Evolutionary conservation across 1,284 basidiomycete species (phyloP).

Genomic region (Xerocomus cyaneibrunnescens): DNA sequence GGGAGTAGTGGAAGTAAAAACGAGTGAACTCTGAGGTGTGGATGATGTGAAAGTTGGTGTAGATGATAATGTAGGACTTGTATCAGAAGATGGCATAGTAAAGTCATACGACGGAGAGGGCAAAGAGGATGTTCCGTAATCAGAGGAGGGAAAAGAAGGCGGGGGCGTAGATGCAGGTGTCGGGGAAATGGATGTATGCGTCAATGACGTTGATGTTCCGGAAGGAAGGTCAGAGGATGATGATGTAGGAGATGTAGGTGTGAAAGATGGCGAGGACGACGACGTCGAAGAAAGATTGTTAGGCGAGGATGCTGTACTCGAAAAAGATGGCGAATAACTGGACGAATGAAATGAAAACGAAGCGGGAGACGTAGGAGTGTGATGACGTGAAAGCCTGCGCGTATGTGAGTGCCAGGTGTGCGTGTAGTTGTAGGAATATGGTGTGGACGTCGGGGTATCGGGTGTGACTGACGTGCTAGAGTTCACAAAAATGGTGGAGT

Average conservation of each 20-base stretch:
- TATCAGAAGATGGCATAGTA: not conserved
- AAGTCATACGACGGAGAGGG: not conserved
- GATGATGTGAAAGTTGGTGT: not conserved
- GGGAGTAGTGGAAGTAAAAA: not conserved
- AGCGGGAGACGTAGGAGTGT: not conserved
- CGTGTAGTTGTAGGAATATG: constrained; percentile 2
- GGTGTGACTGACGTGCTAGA: not conserved
- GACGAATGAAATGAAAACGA: not conserved
- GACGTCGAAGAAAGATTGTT: not conserved
- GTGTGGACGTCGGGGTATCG: not conserved
- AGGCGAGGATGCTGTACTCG: not conserved
- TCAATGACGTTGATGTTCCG: not conserved
- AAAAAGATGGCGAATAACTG: not conserved
- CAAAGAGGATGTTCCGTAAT: constrained; percentile 1
- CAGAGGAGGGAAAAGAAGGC: not conserved
- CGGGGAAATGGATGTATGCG: not conserved
- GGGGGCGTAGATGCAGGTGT: not conserved
- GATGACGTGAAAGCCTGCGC: constrained; percentile 1
- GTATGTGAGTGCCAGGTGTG: constrained; percentile 1
- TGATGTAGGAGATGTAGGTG: not conserved
- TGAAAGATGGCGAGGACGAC: not conserved
- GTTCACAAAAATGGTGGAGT: not conserved
- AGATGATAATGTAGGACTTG: not conserved
- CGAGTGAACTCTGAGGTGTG: constrained; percentile 2
- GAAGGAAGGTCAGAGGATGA: not conserved